Conservation (phyloP, 345 rosid genomes). For the Gossypium thurberi region DNA sequence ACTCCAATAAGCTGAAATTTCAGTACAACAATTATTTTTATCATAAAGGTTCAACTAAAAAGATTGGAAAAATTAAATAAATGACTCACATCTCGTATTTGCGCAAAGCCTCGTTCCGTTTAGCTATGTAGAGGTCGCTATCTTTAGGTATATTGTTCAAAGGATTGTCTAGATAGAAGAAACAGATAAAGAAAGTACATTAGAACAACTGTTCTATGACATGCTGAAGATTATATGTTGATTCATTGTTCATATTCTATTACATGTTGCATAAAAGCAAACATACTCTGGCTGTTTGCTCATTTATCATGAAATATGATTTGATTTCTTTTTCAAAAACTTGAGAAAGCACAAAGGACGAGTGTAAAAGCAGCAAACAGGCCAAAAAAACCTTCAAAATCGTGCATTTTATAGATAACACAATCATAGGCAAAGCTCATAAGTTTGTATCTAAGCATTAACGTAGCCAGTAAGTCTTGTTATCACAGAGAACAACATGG, state of each 20-base stretch:
- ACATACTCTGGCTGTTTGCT: not conserved
- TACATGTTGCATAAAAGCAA: not conserved
- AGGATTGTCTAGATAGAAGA: conserved; percentile 43
- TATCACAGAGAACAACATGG: not conserved
- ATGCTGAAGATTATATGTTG: not conserved
- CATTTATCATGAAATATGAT: not conserved
- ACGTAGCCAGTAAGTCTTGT: not conserved
- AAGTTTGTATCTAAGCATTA: not conserved
- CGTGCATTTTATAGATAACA: not conserved
- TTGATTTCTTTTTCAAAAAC: not conserved
- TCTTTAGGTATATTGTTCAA: conserved; percentile 72
- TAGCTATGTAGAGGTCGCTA: conserved; percentile 66
- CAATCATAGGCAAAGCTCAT: not conserved
- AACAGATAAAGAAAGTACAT: conserved; percentile 1
- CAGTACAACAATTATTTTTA: not conserved
- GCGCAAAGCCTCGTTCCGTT: conserved; percentile 68
- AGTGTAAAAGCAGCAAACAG: not conserved
- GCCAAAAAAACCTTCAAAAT: not conserved
- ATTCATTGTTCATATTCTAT: not conserved
- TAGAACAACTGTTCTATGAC: not conserved
- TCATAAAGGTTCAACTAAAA: not conserved
- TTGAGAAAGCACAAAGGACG: not conserved
- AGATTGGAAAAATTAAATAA: not conserved
- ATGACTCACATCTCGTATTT: conserved; percentile 81
- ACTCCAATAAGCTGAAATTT: conserved; percentile 60